A percentile compares a stretch with the other conserved stretches of the same genome.
Conservation (phyloP, 768 basidiomycete genomes). For the Suillus americanus region DNA sequence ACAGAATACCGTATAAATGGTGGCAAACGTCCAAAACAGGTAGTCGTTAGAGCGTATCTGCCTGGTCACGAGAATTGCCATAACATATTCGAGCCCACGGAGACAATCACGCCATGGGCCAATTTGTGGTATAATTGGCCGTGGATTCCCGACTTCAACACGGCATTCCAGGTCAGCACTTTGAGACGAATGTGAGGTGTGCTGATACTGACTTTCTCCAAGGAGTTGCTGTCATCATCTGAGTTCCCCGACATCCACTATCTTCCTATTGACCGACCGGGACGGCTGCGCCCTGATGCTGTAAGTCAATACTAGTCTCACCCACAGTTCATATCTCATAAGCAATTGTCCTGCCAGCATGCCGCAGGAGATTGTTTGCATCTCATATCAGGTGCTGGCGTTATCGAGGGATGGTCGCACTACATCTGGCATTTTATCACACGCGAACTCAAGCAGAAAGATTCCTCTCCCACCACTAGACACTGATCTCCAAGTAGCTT, state of each 20-base stretch:
- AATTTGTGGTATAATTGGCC: constrained; percentile 68
- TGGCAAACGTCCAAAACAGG: constrained; percentile 37
- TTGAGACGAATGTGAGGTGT: neutral
- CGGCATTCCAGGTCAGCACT: constrained; percentile 52
- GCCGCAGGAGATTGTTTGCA: constrained; percentile 46
- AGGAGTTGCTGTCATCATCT: constrained; percentile 42
- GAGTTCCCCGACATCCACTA: constrained; percentile 58
- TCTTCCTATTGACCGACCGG: constrained; percentile 61
- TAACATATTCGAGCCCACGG: constrained; percentile 44
- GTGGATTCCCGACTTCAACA: constrained; percentile 56
- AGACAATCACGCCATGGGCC: constrained; percentile 39
- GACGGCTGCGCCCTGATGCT: constrained; percentile 61
- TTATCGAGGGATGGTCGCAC: constrained; percentile 52
- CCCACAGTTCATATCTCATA: constrained; percentile 1
- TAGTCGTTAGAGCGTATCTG: constrained; percentile 58
- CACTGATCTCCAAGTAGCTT: neutral
- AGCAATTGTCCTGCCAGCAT: constrained; percentile 33
- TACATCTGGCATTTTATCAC: constrained; percentile 51
- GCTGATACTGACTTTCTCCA: constrained; percentile 8
- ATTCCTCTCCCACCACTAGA: neutral
- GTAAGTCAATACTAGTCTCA: constrained; percentile 35
- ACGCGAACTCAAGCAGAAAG: constrained; percentile 30
- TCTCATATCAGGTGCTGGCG: constrained; percentile 44
- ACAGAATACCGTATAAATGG: constrained; percentile 31
- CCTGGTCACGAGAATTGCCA: constrained; percentile 71